These are phyloP conservation scores for Kickxella alabastrina DNA, from an alignment of 192 early-diverging fungal genomes.

Conservation along the genomic window DNA sequence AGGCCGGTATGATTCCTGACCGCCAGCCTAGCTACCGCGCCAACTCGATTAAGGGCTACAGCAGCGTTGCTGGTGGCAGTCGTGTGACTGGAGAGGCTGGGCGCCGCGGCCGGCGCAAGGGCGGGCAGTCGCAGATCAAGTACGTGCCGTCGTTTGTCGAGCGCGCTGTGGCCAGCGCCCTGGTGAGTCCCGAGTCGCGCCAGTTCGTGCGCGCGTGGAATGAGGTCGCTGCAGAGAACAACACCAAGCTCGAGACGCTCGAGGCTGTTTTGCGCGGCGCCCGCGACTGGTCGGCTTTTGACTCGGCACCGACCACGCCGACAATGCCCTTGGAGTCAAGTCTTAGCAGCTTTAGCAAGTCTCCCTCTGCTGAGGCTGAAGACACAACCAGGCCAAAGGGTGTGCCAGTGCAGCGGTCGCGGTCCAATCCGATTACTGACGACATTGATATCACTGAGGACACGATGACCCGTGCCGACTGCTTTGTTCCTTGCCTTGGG, in stretches of 20 bases:
- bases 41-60: conserved; percentile 24
- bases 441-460: conserved; percentile 29
- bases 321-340: neutral
- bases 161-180: conserved; percentile 60
- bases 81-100: conserved; percentile 23
- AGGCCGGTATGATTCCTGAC: conserved; percentile 48
- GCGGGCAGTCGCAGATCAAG: conserved; percentile 29
- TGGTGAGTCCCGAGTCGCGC: conserved; percentile 69
- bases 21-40: conserved; percentile 46
- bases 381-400: conserved; percentile 1
- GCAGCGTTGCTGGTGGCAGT: conserved; percentile 12
- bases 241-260: conserved; percentile 49
- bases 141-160: conserved; percentile 71
- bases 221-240: conserved; percentile 53
- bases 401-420: conserved; percentile 25
- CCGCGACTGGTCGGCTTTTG: conserved; percentile 38
- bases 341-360: neutral
- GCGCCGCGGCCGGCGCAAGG: conserved; percentile 38
- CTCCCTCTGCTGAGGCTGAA: neutral
- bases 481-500: conserved; percentile 63
- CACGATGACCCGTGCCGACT: conserved; percentile 35
- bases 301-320: conserved; percentile 19
- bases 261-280: conserved; percentile 56
- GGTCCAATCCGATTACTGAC: conserved; percentile 25
- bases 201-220: conserved; percentile 63